Evolutionary conservation across 768 basidiomycete species (phyloP), one percentile per base, ranked within the genome.

Genomic region (Mycena chlorophos): DNA sequence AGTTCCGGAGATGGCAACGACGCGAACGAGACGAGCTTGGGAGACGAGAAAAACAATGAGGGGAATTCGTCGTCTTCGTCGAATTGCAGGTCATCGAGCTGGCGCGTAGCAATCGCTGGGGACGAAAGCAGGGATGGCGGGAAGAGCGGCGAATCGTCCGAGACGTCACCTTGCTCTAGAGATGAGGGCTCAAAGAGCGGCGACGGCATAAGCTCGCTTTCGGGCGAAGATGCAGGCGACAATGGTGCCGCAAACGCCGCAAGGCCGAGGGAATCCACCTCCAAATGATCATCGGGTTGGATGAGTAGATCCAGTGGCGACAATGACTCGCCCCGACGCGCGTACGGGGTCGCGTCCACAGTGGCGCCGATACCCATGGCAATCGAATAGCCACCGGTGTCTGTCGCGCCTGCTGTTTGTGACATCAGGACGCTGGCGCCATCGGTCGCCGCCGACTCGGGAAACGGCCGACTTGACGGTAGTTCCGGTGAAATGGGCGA

Each of bases 401-500:
- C 8, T n/a, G n/a, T n/a, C n/a, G 51, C 51, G 46, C 38, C 19
- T 3, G 49, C 17, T 1, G 51, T 38, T 51, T 56, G 59, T 19
- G 60, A 51, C 60, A 61, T 57, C 28, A 61, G 50, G 0, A 61
- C 52, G 26, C 55, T 57, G 52, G 34, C 37, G 50, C 34, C 31
- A 38, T 51, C 34, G 3, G 38, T 49, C 58, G 23, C 20, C 57
- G 13, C 13, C 30, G 48, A 42, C 13, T 42, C 40, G 20, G 17
- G 25, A 29, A 46, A 56, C 6, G 49, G 49, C 50, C 54, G 39
- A 31, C 31, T 49, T 17, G 59, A 38, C 20, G 52, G 28, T 56
- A 52, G 55, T 29, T 61, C 60, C 12, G 60, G 60, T 5, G 60
- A 61, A 12, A 61, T 57, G 27, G 60, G 60, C 6, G 60, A 61